Evolutionary conservation across 2,329 filamentous ascomycete genomes (phyloP).

Genomic region (Metarhizium brunneum): DNA sequence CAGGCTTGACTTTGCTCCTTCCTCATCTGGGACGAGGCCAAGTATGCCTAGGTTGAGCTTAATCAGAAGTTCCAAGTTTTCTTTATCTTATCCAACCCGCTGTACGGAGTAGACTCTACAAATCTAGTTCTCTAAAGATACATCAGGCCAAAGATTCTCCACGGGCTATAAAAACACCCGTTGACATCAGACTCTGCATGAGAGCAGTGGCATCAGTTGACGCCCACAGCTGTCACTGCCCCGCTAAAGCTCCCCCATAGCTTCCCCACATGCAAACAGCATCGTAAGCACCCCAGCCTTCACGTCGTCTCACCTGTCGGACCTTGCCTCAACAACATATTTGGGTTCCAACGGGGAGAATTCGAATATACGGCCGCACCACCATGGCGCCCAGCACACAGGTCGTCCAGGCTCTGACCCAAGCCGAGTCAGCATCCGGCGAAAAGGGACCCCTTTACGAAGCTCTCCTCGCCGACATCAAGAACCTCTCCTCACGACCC

Average conservation of each 20-base stretch:
- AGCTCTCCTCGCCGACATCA: constrained; percentile 33
- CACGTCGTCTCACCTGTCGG: no score
- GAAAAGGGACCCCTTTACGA: constrained; percentile 39
- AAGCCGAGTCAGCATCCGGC: constrained; percentile 24
- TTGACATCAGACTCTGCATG: no score
- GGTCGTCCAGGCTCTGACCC: constrained; percentile 33
- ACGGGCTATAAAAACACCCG: no score
- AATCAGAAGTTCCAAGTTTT: no score
- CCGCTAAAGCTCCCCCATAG: not conserved
- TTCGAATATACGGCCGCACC: not conserved
- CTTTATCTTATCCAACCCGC: no score
- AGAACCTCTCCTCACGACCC: constrained; percentile 28
- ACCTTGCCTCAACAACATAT: not conserved
- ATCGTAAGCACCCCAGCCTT: no score
- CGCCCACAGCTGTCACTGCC: not conserved
- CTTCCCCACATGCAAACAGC: not conserved
- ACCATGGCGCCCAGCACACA: constrained; percentile 30
- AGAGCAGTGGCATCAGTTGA: no score
- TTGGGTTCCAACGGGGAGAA: not conserved
- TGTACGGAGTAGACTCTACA: not conserved
- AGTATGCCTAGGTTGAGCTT: no score
- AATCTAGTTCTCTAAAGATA: no score
- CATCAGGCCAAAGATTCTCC: no score
- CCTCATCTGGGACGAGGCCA: no score
- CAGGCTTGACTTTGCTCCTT: no score